A percentile compares a stretch with the other conserved stretches of the same genome.
phyloP scores from a whole-genome alignment of 108 stramenopile genomes.

The Nitzschia putrida region DNA sequence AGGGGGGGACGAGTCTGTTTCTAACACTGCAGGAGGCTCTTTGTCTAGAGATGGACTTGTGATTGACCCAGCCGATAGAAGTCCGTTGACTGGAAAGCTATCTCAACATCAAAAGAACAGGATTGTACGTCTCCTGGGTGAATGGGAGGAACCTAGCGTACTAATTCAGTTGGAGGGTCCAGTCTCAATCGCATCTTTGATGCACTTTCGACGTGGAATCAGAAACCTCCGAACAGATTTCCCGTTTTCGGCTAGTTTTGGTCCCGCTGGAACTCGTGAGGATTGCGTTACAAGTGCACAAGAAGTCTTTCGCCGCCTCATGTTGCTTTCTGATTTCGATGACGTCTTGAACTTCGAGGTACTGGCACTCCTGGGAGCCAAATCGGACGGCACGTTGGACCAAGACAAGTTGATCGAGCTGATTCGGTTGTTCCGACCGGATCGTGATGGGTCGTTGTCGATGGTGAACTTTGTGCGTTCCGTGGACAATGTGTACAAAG shows the following conservation, averaged over 20 bases:
- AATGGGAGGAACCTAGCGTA: slow-evolving; percentile 14
- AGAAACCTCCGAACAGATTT: slow-evolving; percentile 48
- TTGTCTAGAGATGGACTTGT: background rate
- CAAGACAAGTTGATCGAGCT: slow-evolving; percentile 51
- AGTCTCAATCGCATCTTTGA: background rate
- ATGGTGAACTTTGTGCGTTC: slow-evolving; percentile 59
- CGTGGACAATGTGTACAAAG: slow-evolving; percentile 25
- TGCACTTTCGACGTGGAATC: slow-evolving; percentile 15
- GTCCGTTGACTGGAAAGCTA: slow-evolving; percentile 2
- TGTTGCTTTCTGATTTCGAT: background rate
- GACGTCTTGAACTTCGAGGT: slow-evolving; percentile 38
- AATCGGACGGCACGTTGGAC: slow-evolving; percentile 39
- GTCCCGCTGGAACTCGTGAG: slow-evolving; percentile 52
- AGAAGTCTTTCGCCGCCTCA: slow-evolving; percentile 48
- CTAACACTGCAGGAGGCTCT: background rate
- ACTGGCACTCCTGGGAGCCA: slow-evolving; percentile 40
- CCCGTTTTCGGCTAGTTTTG: slow-evolving; percentile 65
- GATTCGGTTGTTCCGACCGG: slow-evolving; percentile 51
- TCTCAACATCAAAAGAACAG: background rate
- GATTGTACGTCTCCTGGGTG: slow-evolving; percentile 9
- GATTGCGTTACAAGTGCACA: slow-evolving; percentile 60
- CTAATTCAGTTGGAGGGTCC: background rate
- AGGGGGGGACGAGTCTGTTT: background rate
- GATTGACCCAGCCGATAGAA: background rate
- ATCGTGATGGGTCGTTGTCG: slow-evolving; percentile 41